These are phyloP conservation scores for Globisporangium cystogenes DNA, from an alignment of 352 stramenopile genomes.

Conservation along the genomic window DNA sequence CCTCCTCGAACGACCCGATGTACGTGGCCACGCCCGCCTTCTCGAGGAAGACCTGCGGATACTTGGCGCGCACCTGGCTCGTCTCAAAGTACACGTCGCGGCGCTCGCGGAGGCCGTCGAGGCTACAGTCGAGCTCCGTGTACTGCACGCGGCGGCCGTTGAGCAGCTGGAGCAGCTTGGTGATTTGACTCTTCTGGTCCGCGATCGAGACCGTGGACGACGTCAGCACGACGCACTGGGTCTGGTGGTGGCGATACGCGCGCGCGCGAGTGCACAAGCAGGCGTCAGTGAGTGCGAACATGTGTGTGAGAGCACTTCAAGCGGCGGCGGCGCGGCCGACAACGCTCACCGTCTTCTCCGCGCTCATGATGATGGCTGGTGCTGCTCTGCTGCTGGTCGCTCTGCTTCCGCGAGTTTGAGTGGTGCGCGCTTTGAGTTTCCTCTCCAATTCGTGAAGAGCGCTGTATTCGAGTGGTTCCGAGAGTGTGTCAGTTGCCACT, in stretches of 20 bases:
- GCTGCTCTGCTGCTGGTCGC: neutral
- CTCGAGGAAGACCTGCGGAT: conserved; percentile 79
- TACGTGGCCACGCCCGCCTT: conserved; percentile 42
- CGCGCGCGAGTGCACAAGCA: neutral
- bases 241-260: neutral
- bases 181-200: conserved; percentile 78
- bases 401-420: no score
- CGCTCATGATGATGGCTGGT: neutral
- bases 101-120: conserved; percentile 69
- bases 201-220: conserved; percentile 70
- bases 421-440: no score
- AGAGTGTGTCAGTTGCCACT: no score
- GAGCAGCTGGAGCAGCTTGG: conserved; percentile 62
- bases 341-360: neutral
- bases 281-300: neutral
- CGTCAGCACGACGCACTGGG: conserved; percentile 63
- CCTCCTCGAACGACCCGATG: conserved; percentile 76
- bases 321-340: no score
- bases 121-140: conserved; percentile 73
- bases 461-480: no score
- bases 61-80: conserved; percentile 79
- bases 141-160: conserved; percentile 67
- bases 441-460: no score
- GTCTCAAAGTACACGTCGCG: conserved; percentile 75
- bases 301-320: neutral